Evolutionary conservation across 2,329 filamentous ascomycete genomes (phyloP), one percentile per base, ranked within the genome.

Genomic region (Sporothrix humicola): DNA sequence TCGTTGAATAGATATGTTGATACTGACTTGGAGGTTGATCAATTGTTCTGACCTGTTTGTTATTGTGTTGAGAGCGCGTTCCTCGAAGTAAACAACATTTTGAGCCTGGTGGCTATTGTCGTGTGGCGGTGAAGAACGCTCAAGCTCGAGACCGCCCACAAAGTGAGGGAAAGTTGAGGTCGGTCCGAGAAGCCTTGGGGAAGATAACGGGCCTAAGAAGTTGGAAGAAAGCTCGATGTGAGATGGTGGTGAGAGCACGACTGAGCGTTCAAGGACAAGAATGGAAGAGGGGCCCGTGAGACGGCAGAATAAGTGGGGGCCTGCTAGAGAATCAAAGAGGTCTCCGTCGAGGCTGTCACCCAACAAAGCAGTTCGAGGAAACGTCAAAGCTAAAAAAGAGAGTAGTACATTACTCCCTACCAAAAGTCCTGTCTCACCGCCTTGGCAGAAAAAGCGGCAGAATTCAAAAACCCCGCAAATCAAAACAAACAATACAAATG

Each of bases 261-360:
- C 23, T 31, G 20, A 37, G 44, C 63, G n/a, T 26, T 26, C 42
- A 48, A 63, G 59, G 69, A 31, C 42, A 66, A 63, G 48, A 54
- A 31, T 31, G 15, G 17, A 70, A 52, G 68, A 70, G 52, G 52
- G 52, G 50, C 37, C 50, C 15, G 66, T 56, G 50, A 69, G 66
- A 69, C 66, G 66, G 50, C 50, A 69, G 15, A 69, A 56, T 69
- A 69, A 69, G 48, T 54, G 50, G 66, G 66, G 48, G 17, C 12
- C 48, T 56, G 52, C n/a, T 54, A 59, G 54, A 7, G 52, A 59
- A 59, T n/a, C 31, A 48, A 4, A 31, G 23, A 46, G 37, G 12
- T 7, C 48, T 56, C 17, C 17, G 46, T 69, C 65, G 23, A 48
- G 54, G 52, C 23, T 46, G 44, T 37, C 50, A 37, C 42, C 54